Conservation (phyloP, 305 asterid species). For the Fraxinus baroniana region DNA sequence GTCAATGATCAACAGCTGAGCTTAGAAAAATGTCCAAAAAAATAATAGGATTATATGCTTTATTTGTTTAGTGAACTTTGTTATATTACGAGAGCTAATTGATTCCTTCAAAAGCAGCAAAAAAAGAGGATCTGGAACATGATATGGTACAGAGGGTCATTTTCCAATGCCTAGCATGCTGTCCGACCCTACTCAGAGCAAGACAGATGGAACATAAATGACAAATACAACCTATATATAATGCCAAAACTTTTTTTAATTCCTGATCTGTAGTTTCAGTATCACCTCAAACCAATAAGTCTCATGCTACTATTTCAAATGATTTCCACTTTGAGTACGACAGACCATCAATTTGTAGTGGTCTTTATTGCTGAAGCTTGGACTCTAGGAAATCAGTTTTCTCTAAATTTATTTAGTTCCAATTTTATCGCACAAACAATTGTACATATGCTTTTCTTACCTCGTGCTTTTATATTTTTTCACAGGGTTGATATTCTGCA, state of each 20-base stretch:
- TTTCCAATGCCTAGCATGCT: neutral
- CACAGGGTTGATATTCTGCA: constrained; percentile 81
- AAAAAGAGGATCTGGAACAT: neutral
- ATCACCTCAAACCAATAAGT: neutral
- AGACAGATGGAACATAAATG: neutral
- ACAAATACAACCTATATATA: neutral
- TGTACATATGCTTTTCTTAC: neutral
- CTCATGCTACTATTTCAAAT: neutral
- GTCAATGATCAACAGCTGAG: neutral
- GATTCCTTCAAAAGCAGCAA: neutral
- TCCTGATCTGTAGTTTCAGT: neutral
- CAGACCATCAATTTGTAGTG: neutral
- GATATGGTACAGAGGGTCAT: neutral
- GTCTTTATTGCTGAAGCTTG: neutral
- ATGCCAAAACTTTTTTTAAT: neutral
- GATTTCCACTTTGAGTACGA: neutral
- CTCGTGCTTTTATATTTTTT: neutral
- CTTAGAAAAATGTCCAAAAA: neutral
- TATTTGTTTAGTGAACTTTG: neutral
- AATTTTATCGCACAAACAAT: neutral
- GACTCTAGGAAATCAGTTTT: neutral
- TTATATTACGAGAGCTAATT: neutral
- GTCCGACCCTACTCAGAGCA: neutral
- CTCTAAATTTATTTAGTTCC: neutral
- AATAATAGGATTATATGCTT: neutral